Percentiles rank a stretch among this genome's conserved stretches.
phyloP scores from a whole-genome alignment of 179 eudicot species.

The Gypsophila paniculata region DNA sequence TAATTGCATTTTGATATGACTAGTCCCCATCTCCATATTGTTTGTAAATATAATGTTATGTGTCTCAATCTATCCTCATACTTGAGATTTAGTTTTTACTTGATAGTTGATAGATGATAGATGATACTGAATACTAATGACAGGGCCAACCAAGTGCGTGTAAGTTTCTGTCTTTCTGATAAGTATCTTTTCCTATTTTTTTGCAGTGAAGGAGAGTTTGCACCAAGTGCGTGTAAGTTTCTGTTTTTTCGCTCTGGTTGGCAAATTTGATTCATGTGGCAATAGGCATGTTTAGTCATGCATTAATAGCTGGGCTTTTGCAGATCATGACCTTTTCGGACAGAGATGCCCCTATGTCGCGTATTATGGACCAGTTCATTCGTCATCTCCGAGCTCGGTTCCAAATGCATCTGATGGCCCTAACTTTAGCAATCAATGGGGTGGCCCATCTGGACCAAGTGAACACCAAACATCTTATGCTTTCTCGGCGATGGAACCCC shows the following conservation, averaged over 20 bases:
- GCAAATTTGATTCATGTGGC: not conserved
- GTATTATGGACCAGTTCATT: conserved; percentile 68
- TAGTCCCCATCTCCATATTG: not conserved
- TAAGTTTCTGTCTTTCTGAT: not conserved
- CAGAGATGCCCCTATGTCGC: conserved; percentile 86
- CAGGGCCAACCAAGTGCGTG: too few relatives aligned
- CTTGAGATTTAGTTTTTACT: not conserved
- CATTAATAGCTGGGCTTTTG: conserved; percentile 12
- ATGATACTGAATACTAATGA: not conserved
- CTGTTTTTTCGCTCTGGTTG: not conserved
- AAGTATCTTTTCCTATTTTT: conserved; percentile 12
- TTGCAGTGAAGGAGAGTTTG: conserved; percentile 74
- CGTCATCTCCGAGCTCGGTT: conserved; percentile 53
- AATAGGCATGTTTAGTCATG: not conserved
- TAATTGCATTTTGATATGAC: not conserved
- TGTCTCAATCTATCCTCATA: not conserved
- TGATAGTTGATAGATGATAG: not conserved
- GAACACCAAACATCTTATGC: conserved; percentile 62
- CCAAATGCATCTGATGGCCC: conserved; percentile 55
- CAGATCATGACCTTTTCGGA: conserved; percentile 84
- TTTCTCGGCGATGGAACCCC: conserved; percentile 64
- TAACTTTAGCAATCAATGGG: conserved; percentile 63
- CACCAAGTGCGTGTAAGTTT: conserved; percentile 69
- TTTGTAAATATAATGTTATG: not conserved
- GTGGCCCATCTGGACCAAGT: conserved; percentile 50